A percentile compares a stretch with the other conserved stretches of the same genome.
Conservation (phyloP, 495 filamentous ascomycete genomes). For the Penicillium arizonense region DNA sequence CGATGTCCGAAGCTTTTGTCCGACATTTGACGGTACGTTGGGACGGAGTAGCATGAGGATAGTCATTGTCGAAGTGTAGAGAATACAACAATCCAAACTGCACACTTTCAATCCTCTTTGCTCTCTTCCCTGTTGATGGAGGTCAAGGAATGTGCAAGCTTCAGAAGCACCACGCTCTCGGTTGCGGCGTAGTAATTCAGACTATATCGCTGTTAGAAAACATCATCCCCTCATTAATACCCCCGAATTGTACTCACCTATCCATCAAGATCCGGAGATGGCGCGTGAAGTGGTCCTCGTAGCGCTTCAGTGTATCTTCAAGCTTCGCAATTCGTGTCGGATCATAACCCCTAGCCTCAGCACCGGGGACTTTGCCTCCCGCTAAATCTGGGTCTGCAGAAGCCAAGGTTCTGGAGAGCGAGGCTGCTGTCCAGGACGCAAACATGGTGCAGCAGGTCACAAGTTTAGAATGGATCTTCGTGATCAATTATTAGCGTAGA, state of each 20-base stretch:
- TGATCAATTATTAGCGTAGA: constrained; percentile 15
- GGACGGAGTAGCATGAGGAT: background rate
- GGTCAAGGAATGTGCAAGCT: constrained; percentile 57
- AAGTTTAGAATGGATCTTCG: constrained; percentile 90
- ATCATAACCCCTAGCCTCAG: constrained; percentile 49
- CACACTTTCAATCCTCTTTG: constrained; percentile 34
- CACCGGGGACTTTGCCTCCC: constrained; percentile 34
- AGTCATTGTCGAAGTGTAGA: background rate
- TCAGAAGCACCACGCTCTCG: constrained; percentile 90
- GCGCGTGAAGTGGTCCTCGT: constrained; percentile 86
- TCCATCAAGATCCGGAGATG: constrained; percentile 91
- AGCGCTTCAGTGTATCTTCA: constrained; percentile 78
- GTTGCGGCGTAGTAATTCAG: constrained; percentile 96
- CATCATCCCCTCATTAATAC: background rate
- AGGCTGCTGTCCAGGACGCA: constrained; percentile 75
- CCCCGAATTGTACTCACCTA: constrained; percentile 41
- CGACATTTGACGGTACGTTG: background rate
- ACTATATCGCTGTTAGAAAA: constrained; percentile 20
- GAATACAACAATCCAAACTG: background rate
- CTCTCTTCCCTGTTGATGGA: constrained; percentile 42
- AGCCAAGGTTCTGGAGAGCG: constrained; percentile 72
- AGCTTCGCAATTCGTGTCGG: constrained; percentile 71
- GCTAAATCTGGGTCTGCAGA: constrained; percentile 73
- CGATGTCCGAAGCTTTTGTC: background rate
- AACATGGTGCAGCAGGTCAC: constrained; percentile 92